Percentiles rank a stretch among this genome's conserved stretches.
phyloP scores from a whole-genome alignment of 805 yeast genomes.

The Myxozyma neglecta region DNA sequence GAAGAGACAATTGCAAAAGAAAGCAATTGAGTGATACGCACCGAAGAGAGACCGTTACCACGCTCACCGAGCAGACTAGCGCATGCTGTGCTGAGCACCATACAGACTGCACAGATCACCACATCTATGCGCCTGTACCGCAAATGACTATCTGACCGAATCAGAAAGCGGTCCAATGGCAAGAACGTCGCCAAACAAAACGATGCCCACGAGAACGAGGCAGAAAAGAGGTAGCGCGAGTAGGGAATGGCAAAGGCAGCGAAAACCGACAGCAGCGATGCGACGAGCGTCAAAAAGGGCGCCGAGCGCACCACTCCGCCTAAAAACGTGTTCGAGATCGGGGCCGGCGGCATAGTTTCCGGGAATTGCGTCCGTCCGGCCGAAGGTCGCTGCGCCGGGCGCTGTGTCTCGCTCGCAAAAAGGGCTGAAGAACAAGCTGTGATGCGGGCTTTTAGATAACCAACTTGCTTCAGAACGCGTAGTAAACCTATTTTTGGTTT shows the following conservation, averaged over 20 bases:
- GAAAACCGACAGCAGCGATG: slow-evolving; percentile 28
- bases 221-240: slow-evolving; percentile 31
- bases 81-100: slow-evolving; percentile 27
- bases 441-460: no score
- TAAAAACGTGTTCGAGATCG: not conserved
- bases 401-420: no score
- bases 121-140: slow-evolving; percentile 31
- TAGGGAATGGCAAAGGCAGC: slow-evolving; percentile 28
- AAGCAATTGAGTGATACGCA: not conserved
- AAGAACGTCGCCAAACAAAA: slow-evolving; percentile 24
- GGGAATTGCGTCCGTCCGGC: not conserved
- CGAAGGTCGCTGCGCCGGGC: not conserved
- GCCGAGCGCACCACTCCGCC: slow-evolving; percentile 21
- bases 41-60: slow-evolving; percentile 29
- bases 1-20: not conserved
- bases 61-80: slow-evolving; percentile 32
- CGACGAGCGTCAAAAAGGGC: slow-evolving; percentile 30
- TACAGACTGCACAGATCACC: slow-evolving; percentile 29
- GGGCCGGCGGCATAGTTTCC: not conserved
- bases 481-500: no score
- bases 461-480: no score
- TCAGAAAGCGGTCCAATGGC: slow-evolving; percentile 26
- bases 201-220: slow-evolving; percentile 30
- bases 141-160: slow-evolving; percentile 8
- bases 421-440: no score